A percentile compares a stretch with the other conserved stretches of the same genome.
These are phyloP conservation scores for Uronychia setigera DNA, from an alignment of 73 alveolate species.

Conservation along the genomic window DNA sequence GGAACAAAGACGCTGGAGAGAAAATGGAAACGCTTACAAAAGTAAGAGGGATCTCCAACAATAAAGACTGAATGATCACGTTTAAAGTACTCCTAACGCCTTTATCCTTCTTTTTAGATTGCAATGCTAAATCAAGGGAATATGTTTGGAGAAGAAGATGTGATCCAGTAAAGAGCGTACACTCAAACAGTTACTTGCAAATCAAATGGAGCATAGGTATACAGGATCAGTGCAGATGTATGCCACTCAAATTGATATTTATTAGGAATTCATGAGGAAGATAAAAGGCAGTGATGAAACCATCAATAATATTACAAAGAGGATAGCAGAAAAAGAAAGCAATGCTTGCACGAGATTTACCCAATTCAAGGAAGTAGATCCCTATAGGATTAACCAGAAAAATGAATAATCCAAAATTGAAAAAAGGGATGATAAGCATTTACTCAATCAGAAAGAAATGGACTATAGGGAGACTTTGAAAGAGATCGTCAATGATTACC, in stretches of 20 bases:
- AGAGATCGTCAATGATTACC: not conserved
- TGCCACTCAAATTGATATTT: not conserved
- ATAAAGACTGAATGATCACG: not conserved
- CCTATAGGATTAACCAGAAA: not conserved
- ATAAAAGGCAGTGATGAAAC: not conserved
- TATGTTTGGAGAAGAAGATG: constrained; percentile 43
- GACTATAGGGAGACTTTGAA: not conserved
- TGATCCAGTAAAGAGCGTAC: constrained; percentile 10
- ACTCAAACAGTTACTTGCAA: constrained; percentile 22
- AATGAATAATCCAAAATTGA: not conserved
- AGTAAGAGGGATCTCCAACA: not conserved
- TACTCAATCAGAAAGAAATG: not conserved
- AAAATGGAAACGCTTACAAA: constrained; percentile 15
- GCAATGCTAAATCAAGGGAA: constrained; percentile 28
- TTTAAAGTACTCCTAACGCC: constrained; percentile 7
- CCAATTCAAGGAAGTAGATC: not conserved
- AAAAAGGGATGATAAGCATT: not conserved
- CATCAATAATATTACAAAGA: not conserved
- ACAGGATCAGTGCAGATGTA: constrained; percentile 23
- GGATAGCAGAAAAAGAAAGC: not conserved
- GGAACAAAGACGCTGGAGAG: constrained; percentile 7
- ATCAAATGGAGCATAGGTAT: not conserved
- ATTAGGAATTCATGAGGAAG: constrained; percentile 40
- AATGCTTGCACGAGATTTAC: not conserved
- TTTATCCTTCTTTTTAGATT: constrained; percentile 4